Evolutionary conservation across 1,284 basidiomycete genomes (phyloP).

Genomic region (Coniferiporia sulphurascens): DNA sequence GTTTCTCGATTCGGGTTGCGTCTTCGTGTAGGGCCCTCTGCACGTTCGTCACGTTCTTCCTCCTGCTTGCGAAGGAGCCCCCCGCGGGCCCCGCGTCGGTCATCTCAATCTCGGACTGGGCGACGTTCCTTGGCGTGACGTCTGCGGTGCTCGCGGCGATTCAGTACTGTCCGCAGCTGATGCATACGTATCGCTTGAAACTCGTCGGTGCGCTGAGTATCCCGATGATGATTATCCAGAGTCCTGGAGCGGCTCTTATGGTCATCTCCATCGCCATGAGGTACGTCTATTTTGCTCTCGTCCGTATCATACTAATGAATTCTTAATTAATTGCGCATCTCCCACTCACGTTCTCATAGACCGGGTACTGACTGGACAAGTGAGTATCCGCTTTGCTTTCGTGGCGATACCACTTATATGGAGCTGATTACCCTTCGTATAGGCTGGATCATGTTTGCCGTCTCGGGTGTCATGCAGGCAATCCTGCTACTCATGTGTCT

Average conservation of each 20-base stretch:
- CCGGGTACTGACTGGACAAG: constrained; percentile 87
- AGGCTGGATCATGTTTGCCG: constrained; percentile 84
- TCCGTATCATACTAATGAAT: background rate
- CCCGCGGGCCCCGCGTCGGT: constrained; percentile 31
- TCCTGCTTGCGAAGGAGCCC: constrained; percentile 44
- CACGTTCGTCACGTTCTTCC: constrained; percentile 48
- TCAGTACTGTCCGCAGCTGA: constrained; percentile 87
- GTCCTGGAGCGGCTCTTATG: constrained; percentile 87
- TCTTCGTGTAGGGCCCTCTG: constrained; percentile 42
- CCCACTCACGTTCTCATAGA: constrained; percentile 27
- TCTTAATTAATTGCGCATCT: background rate
- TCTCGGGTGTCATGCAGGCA: constrained; percentile 85
- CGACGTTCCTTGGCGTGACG: constrained; percentile 83
- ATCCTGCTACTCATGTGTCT: constrained; percentile 78
- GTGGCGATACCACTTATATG: constrained; percentile 5
- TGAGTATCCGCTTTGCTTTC: constrained; percentile 30
- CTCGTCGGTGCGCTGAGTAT: constrained; percentile 91
- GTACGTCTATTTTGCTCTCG: constrained; percentile 31
- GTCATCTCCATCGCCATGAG: constrained; percentile 79
- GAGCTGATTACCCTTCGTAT: constrained; percentile 13
- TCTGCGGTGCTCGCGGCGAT: constrained; percentile 74
- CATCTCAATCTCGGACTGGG: constrained; percentile 56
- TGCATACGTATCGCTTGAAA: constrained; percentile 71
- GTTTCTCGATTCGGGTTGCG: constrained; percentile 1
- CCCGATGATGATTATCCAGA: constrained; percentile 93